A percentile compares a stretch with the other conserved stretches of the same genome.
Evolutionary conservation across 2,329 filamentous ascomycete genomes (phyloP).

Genomic region (Pestalotiopsis fici): DNA sequence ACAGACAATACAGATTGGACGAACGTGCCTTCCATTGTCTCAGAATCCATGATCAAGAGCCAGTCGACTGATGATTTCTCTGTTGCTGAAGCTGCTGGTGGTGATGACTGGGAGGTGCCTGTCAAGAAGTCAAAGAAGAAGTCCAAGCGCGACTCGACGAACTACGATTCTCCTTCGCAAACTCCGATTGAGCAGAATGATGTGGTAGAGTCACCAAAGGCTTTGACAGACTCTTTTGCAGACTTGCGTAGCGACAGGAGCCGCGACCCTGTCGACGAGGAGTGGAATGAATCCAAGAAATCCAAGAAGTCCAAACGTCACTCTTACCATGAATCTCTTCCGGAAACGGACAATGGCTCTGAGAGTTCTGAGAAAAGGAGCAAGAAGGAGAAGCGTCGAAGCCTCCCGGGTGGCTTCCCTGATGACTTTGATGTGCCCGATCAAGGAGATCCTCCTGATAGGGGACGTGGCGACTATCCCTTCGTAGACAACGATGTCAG

Average conservation of each 20-base stretch:
- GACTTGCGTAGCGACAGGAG: slow-evolving; percentile 27
- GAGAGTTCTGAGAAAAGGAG: slow-evolving; percentile 29
- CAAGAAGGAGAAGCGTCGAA: slow-evolving; percentile 40
- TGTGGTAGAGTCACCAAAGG: slow-evolving; percentile 40
- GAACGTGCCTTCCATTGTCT: background rate
- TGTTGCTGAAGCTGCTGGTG: slow-evolving; percentile 13
- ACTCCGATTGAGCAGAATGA: slow-evolving; percentile 30
- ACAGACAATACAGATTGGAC: slow-evolving; percentile 9
- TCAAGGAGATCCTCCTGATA: slow-evolving; percentile 40
- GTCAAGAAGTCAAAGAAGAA: slow-evolving; percentile 37
- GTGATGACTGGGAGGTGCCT: slow-evolving; percentile 22
- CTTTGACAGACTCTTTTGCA: slow-evolving; percentile 35
- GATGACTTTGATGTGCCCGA: slow-evolving; percentile 31
- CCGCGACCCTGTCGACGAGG: slow-evolving; percentile 28
- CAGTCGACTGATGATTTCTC: slow-evolving; percentile 11
- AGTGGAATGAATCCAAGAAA: slow-evolving; percentile 35
- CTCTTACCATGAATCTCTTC: slow-evolving; percentile 15
- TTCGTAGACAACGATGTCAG: slow-evolving; percentile 44
- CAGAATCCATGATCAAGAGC: background rate
- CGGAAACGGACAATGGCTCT: slow-evolving; percentile 17
- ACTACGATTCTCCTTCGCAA: slow-evolving; percentile 32
- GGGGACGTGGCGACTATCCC: slow-evolving; percentile 38
- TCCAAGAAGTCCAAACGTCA: slow-evolving; percentile 24
- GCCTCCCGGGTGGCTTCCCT: slow-evolving; percentile 33
- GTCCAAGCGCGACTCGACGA: slow-evolving; percentile 26